Base-by-base conservation (phyloP, 148 eudicot genomes). In the Vaccinium darrowii region DNA sequence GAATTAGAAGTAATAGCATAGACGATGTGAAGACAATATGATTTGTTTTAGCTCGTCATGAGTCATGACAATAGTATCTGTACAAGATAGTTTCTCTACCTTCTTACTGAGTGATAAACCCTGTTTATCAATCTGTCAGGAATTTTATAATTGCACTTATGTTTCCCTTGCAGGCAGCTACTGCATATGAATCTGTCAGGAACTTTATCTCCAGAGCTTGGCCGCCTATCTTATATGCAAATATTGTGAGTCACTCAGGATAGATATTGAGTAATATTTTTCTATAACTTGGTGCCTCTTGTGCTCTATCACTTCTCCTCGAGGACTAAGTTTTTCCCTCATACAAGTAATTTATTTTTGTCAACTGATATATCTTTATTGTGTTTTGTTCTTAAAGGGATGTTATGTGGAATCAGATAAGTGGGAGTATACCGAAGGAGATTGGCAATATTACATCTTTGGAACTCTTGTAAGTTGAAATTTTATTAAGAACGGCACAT, bases 331-430 rank as follows among this genome's bases (percentile, higher is more conserved):
- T 33, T 16, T 56, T 12, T 43, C 77, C 60, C 36, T 13, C 36
- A 12, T 30, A 30, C 50, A 43, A 8, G 27, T 80, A 47, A 36
- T 75, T 4, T 1, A 43, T 27, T 83, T 15, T 23, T 58, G 54
- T 19, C 51, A 5, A 39, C 47, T 60, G 58, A 50, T 84, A 30
- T 57, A 7, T 75, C 73, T 51, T 12, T 84, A 63, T 80, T 76
- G 52, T 8, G 67, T 11, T 67, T 79, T 87, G n/a, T 39, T 60
- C 75, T 25, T 27, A n/a, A 33, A 92, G 93, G 88, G 91, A 90
- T 83, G 65, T 90, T 76, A 92, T 92, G 93, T 92, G 93, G 93
- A 92, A 92, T 88, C 82, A 89, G 72, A 87, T 92, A 69, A 90
- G 78, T 47, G 93, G 93, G 69, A 89, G 80, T 75, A 92, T 92